Conservation (phyloP, 1,284 basidiomycete genomes). For the Salmacisia buchloeana region DNA sequence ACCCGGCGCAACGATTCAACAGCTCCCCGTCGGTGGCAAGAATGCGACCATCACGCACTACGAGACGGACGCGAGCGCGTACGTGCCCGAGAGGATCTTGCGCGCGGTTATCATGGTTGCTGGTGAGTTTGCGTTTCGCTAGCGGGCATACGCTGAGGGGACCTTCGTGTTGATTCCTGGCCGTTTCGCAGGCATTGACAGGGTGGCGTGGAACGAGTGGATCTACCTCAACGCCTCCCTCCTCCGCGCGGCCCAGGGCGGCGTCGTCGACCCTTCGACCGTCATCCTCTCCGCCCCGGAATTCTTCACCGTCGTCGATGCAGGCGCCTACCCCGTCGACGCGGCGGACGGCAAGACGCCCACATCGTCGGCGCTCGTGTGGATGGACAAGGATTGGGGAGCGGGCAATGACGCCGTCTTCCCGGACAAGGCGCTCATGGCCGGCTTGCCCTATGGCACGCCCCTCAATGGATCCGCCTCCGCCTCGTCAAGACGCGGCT, state of each 20-base stretch:
- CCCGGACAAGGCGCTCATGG: slow-evolving; percentile 16
- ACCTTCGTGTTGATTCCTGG: background rate
- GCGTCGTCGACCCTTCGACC: slow-evolving; percentile 29
- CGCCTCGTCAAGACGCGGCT: too few species aligned
- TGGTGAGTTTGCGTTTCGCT: background rate
- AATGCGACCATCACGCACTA: background rate
- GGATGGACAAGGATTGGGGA: slow-evolving; percentile 32
- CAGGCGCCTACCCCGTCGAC: slow-evolving; percentile 34
- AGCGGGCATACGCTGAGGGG: too few species aligned
- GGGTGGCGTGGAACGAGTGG: slow-evolving; percentile 31
- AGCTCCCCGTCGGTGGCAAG: background rate
- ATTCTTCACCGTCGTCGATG: slow-evolving; percentile 33
- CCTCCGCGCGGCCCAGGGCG: slow-evolving; percentile 21
- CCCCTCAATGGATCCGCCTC: too few species aligned
- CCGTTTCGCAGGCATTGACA: background rate
- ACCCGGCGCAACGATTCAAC: background rate
- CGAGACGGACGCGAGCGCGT: slow-evolving; percentile 17
- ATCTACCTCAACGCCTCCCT: slow-evolving; percentile 36
- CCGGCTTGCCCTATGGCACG: background rate
- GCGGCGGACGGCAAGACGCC: slow-evolving; percentile 13
- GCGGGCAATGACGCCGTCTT: slow-evolving; percentile 26
- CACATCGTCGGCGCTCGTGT: slow-evolving; percentile 26
- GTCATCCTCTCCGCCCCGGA: slow-evolving; percentile 39
- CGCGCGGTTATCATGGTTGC: slow-evolving; percentile 12
- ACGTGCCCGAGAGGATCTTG: slow-evolving; percentile 7